Conservation (phyloP, 257 asterid species). For the Fraxinus cuspidata region DNA sequence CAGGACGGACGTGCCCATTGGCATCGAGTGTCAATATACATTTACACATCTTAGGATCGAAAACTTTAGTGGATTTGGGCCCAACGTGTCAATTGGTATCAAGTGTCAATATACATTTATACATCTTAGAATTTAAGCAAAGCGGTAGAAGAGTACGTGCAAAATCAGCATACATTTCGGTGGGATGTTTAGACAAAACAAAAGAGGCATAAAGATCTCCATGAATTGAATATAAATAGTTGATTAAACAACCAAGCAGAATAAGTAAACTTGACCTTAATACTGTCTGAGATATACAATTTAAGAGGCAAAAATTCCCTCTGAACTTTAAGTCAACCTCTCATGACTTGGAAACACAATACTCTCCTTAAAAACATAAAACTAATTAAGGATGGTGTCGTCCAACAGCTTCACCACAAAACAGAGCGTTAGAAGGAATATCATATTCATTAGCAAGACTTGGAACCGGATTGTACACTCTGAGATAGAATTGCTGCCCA, state of each 20-base stretch:
- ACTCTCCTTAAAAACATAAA: conserved; percentile 8
- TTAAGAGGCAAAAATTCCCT: conserved; percentile 19
- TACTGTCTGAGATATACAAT: conserved; percentile 25
- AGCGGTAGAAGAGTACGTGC: too few species aligned
- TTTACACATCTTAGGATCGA: too few species aligned
- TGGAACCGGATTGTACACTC: conserved; percentile 63
- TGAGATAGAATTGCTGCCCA: conserved; percentile 82
- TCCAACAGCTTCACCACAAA: conserved; percentile 85
- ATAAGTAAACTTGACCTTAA: background rate
- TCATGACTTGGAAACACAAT: conserved; percentile 46
- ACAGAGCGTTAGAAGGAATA: conserved; percentile 72
- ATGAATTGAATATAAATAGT: background rate
- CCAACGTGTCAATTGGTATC: too few species aligned
- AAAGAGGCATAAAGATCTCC: too few species aligned
- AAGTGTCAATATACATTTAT: too few species aligned
- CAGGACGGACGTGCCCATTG: too few species aligned
- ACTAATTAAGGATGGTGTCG: conserved; percentile 34
- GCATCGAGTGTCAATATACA: too few species aligned
- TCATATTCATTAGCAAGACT: conserved; percentile 69
- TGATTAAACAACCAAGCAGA: background rate
- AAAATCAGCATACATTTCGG: too few species aligned
- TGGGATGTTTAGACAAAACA: too few species aligned
- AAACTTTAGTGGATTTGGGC: too few species aligned
- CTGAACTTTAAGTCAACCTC: conserved; percentile 57
- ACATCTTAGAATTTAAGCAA: too few species aligned